Evolutionary conservation across 192 early-diverging fungal genomes (phyloP).

Genomic region (Backusella sp.): DNA sequence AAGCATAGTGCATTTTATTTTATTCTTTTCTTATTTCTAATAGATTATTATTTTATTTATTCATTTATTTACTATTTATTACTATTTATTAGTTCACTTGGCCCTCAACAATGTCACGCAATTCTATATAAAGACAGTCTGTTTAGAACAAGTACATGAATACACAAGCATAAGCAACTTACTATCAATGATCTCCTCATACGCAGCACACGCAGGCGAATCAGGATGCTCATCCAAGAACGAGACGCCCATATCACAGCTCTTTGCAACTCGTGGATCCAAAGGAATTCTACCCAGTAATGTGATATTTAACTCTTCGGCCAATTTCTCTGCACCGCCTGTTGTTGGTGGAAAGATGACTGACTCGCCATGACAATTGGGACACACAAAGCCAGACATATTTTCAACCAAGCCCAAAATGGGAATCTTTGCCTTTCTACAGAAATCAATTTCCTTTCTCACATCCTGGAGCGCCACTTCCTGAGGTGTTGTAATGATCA

Average conservation of each 20-base stretch:
- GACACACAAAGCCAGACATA: conserved; percentile 98
- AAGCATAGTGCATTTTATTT: too few species aligned
- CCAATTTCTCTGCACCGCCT: conserved; percentile 68
- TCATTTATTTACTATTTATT: too few species aligned
- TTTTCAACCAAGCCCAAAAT: conserved; percentile 96
- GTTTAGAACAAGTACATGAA: background rate
- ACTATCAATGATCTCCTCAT: conserved; percentile 62
- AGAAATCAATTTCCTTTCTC: conserved; percentile 98
- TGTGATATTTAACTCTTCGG: conserved; percentile 58
- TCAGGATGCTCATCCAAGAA: conserved; percentile 89
- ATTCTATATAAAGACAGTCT: background rate
- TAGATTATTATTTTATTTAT: too few species aligned
- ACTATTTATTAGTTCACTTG: background rate
- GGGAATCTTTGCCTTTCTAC: conserved; percentile 83
- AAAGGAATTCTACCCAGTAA: conserved; percentile 75
- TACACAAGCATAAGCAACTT: conserved; percentile 14
- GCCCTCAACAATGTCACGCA: background rate
- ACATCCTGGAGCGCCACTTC: conserved; percentile 88
- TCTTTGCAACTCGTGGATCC: conserved; percentile 75
- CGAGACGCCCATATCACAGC: conserved; percentile 86
- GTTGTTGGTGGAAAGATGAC: conserved; percentile 76
- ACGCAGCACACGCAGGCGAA: conserved; percentile 78
- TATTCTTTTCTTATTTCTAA: too few species aligned
- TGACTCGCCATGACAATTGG: conserved; percentile 74
- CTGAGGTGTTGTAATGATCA: conserved; percentile 95